Evolutionary conservation across 495 filamentous ascomycete species (phyloP), one percentile per base, ranked within the genome.

Genomic region (Aspergillus sparsus): DNA sequence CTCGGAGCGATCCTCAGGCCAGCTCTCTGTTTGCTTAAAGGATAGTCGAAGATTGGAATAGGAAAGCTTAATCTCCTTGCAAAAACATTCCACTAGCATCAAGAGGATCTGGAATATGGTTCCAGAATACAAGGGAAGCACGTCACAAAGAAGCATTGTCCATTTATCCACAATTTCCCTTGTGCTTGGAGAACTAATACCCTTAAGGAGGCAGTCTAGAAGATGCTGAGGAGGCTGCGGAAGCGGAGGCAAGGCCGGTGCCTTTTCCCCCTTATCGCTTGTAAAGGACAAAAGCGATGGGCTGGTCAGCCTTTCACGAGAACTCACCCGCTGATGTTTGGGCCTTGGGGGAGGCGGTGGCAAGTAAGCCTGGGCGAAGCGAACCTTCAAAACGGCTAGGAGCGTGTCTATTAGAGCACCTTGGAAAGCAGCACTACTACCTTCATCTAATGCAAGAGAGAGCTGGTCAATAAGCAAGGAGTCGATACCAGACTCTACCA

Each of bases 51-150:
- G 21, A 83, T 88, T 44, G 80, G 81, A 74, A 70, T 96, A 97
- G 1, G 86, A 87, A 54, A 74, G 72, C 45, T 76, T 81, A 15
- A 97, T 87, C 66, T 96, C 86, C 54, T 76, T 75, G 71, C 91
- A 96, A 53, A 99, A 80, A 51, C 89, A 93, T 72, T 93, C 92
- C 16, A 97, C 93, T 8, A 99, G 80, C 27, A 90, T 93, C 56
- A 98, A 83, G 36, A 98, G 72, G 53, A 92, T 89, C 66, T 97
- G 91, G 66, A 97, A 98, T 36, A 96, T 91, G 2, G 86, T 84
- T 18, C 86, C 85, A 2, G 86, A 83, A 73, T 93, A 93, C 2
- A 97, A 73, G 8, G 93, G 92, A 27, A 98, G 79, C 49, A 90
- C 89, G 69, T 92, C 88, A 16, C 85, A 82, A n/a, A 99, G 81